A percentile compares a stretch with the other conserved stretches of the same genome.
phyloP scores from a whole-genome alignment of 2,329 filamentous ascomycete species.

The Beauveria varroae region DNA sequence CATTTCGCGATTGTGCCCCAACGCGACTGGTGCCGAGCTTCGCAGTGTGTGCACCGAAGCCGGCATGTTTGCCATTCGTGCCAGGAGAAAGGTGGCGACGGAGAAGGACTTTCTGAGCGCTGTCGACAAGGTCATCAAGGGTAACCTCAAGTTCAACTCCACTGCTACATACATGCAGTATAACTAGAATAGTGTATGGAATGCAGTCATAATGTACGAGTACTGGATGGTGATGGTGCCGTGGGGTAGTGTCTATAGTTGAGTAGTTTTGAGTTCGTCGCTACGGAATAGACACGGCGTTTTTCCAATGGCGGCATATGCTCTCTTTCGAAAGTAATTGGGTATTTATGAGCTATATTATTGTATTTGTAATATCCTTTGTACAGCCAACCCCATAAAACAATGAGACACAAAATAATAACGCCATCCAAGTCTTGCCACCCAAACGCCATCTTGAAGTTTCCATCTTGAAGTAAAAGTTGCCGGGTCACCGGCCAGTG shows the following conservation, averaged over 20 bases:
- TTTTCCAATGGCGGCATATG: background rate
- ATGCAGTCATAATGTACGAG: conserved; percentile 27
- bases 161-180: conserved; percentile 98
- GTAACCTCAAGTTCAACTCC: conserved; percentile 98
- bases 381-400: background rate
- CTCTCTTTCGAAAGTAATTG: background rate
- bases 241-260: conserved; percentile 12
- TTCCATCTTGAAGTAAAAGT: background rate
- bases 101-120: conserved; percentile 98
- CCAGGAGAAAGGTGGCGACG: conserved; percentile 90
- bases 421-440: background rate
- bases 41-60: conserved; percentile 96
- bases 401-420: background rate
- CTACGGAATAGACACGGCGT: conserved; percentile 5
- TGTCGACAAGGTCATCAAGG: conserved; percentile 99
- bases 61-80: conserved; percentile 96
- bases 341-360: background rate
- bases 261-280: background rate
- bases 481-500: background rate
- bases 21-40: conserved; percentile 92
- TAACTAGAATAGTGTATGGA: conserved; percentile 56
- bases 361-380: background rate
- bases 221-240: conserved; percentile 19
- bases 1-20: conserved; percentile 93
- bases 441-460: conserved; percentile 4